Percentiles rank a stretch among this genome's conserved stretches.
phyloP scores from a whole-genome alignment of 208 protist genomes.

The Naegleria gruberi region DNA sequence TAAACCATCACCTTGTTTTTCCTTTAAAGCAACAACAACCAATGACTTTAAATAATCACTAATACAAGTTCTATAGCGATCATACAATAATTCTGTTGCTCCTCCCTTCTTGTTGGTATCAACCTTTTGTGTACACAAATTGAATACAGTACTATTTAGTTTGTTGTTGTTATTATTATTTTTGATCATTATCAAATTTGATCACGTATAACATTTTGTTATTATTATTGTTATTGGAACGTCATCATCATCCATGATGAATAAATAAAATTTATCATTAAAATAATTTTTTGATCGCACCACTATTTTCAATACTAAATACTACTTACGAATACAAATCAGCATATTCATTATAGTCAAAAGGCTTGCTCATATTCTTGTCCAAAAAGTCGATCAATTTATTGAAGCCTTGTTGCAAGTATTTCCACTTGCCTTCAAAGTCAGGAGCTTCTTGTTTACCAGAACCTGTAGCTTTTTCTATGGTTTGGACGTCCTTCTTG shows the following conservation, averaged over 20 bases:
- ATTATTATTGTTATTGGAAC: not conserved
- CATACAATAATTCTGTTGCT: slow-evolving; percentile 8
- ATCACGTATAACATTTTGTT: not conserved
- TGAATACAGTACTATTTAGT: slow-evolving; percentile 4
- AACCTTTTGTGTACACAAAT: slow-evolving; percentile 16
- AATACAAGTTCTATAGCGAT: not conserved
- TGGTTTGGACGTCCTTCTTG: not conserved
- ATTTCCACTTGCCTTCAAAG: not conserved
- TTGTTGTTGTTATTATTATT: not conserved
- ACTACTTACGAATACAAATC: not conserved
- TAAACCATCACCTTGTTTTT: slow-evolving; percentile 10
- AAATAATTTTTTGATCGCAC: no score
- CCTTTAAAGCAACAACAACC: not conserved
- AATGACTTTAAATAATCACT: not conserved
- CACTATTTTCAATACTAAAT: no score
- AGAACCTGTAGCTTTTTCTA: not conserved
- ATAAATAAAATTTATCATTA: not conserved
- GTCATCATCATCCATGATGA: not conserved
- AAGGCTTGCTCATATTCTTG: not conserved
- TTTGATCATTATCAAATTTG: not conserved
- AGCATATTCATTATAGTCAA: not conserved
- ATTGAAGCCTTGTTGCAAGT: not conserved
- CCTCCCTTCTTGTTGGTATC: not conserved
- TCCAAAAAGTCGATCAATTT: not conserved
- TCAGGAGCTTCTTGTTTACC: not conserved